These are phyloP conservation scores for Penicillium sp. DNA, from an alignment of 2,329 filamentous ascomycete species.

Conservation along the genomic window DNA sequence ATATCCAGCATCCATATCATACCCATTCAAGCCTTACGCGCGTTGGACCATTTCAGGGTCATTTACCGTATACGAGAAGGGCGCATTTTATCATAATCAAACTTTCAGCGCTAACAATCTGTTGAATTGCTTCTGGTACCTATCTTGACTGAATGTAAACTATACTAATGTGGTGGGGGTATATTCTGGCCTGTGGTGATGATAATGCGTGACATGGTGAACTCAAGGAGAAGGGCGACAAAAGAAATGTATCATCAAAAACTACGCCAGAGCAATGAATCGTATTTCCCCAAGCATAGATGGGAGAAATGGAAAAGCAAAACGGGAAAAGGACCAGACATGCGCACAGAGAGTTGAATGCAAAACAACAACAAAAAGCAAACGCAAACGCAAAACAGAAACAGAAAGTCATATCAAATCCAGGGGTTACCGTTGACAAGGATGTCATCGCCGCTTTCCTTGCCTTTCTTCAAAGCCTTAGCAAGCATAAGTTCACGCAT, in stretches of 20 bases:
- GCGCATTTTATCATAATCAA: neutral
- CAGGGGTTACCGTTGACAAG: neutral
- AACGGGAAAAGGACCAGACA: neutral
- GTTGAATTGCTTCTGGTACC: neutral
- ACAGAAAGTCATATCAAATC: neutral
- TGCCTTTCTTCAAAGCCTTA: conserved; percentile 39
- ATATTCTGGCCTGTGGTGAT: neutral
- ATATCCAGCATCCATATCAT: too few species aligned
- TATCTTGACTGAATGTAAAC: neutral
- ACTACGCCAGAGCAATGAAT: neutral
- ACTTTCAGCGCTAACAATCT: neutral
- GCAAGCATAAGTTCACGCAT: conserved; percentile 51
- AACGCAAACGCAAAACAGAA: neutral
- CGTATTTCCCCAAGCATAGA: conserved; percentile 27
- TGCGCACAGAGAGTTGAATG: neutral
- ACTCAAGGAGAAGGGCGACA: neutral
- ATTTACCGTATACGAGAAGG: too few species aligned
- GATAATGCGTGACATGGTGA: neutral
- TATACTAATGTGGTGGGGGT: neutral
- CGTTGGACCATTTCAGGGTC: too few species aligned
- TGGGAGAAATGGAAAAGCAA: neutral
- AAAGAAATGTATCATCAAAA: conserved; percentile 34
- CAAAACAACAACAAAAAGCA: neutral
- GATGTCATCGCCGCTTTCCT: conserved; percentile 31
- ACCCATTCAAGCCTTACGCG: too few species aligned